Evolutionary conservation across 495 filamentous ascomycete genomes (phyloP), one percentile per base, ranked within the genome.

Genomic region (Aspergillus incahuasiensis): DNA sequence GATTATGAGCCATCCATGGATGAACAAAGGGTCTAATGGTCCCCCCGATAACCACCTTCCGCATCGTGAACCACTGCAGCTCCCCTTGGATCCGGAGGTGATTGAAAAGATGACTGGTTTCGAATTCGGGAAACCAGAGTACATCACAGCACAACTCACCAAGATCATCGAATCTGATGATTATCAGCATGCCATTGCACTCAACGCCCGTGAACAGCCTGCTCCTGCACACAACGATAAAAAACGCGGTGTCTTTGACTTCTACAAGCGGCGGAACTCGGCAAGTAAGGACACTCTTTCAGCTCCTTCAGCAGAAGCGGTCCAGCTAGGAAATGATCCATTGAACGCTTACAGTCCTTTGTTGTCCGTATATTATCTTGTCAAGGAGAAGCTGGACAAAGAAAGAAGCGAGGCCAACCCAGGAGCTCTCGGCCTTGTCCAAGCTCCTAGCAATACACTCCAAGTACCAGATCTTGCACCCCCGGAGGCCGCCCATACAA

Each of bases 1-100:
- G 70, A 96, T 99, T 60, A 89, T 97, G 84, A 89, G 82, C 61
- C 95, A 99, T 66, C 90, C 94, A 4, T 99, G 94, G 94, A 91
- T 97, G 79, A 87, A 87, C 45, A 99, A 99, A 72, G 91, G 92
- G 18, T 97, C 91, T 68, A 84, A 77, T 58, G 79, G 78, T 5
- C 84, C 91, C 35, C 92, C 92, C 16, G 94, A 99, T 45, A 99
- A 97, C 61, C 87, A 87, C 56, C 79, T 99, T 1, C 90, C 92
- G 12, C 69, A 75, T 39, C 86, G 94, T 25, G 92, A 97, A 59
- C 91, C 94, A 30, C 65, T 99, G 24, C 81, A 87, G 41, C 75
- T 96, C 22, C 91, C 95, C 1, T 75, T 99, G 21, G 92, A 99
- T 66, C 77, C 82, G 0, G 82, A 86, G 41, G 86, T 97, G 13